Evolutionary conservation across 148 eudicot species (phyloP).

Genomic region (Spergularia bocconei): DNA sequence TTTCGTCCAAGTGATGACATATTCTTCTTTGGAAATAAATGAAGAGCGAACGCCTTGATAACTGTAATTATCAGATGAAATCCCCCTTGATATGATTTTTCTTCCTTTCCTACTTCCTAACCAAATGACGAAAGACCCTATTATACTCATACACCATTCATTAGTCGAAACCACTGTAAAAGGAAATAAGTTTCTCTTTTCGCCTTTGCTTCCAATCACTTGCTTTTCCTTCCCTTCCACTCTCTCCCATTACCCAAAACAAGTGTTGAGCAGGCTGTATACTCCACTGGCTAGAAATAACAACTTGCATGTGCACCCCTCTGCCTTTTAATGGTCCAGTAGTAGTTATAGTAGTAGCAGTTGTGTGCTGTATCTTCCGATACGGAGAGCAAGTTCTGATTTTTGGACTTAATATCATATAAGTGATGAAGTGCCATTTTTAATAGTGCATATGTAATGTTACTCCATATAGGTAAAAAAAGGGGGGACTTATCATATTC

Average conservation of each 20-base stretch:
- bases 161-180: neutral
- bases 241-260: constrained; percentile 18
- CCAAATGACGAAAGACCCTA: constrained; percentile 10
- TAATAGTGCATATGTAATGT: constrained; percentile 9
- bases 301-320: constrained; percentile 22
- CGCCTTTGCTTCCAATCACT: neutral
- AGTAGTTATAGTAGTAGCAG: neutral
- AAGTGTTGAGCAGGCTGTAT: constrained; percentile 15
- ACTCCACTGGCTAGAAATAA: constrained; percentile 22
- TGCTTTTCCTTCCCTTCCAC: constrained; percentile 19
- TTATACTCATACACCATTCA: constrained; percentile 1
- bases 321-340: constrained; percentile 21
- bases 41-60: constrained; percentile 18
- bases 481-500: neutral
- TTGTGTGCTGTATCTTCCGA: constrained; percentile 17
- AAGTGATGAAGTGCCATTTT: constrained; percentile 6
- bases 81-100: neutral
- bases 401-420: constrained; percentile 9
- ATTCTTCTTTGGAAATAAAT: constrained; percentile 17
- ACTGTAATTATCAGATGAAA: neutral
- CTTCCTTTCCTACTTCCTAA: neutral
- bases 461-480: constrained; percentile 11
- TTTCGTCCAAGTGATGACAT: neutral
- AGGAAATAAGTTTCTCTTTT: constrained; percentile 15
- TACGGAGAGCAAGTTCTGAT: constrained; percentile 28